Evolutionary conservation across 2,329 filamentous ascomycete genomes (phyloP).

Genomic region (Davidsoniella virescens): DNA sequence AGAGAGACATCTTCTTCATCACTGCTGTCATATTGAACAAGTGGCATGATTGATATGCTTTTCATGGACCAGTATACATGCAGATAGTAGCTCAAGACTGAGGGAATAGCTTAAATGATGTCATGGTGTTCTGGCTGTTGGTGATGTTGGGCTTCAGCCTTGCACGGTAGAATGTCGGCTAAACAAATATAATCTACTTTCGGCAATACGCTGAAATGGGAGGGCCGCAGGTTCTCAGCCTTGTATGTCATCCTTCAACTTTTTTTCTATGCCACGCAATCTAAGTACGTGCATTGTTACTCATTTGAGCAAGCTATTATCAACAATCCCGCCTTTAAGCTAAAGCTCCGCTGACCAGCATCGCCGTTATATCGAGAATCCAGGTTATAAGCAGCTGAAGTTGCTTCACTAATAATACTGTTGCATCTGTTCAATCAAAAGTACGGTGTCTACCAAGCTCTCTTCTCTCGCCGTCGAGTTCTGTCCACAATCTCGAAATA

Average conservation of each 20-base stretch:
- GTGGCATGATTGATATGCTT: slow-evolving; percentile 22
- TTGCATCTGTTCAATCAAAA: slow-evolving; percentile 4
- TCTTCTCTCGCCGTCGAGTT: slow-evolving; percentile 12
- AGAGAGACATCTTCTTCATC: slow-evolving; percentile 26
- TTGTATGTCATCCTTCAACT: slow-evolving; percentile 1
- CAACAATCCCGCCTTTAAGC: not conserved
- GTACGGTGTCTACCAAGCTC: slow-evolving; percentile 13
- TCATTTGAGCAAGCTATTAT: not conserved
- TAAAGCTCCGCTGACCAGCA: not conserved
- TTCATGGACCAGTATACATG: not conserved
- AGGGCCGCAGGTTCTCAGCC: slow-evolving; percentile 6
- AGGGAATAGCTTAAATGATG: not conserved
- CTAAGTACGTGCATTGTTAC: not conserved
- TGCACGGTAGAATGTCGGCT: slow-evolving; percentile 1
- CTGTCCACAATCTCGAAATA: slow-evolving; percentile 21
- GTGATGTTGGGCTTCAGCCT: not conserved
- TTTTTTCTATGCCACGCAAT: not conserved
- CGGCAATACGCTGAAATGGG: not conserved
- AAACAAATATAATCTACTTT: not conserved
- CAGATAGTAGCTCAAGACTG: not conserved
- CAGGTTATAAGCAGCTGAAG: not conserved
- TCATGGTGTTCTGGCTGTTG: not conserved
- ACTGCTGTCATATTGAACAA: slow-evolving; percentile 35
- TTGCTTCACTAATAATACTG: not conserved
- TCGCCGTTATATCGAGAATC: not conserved